phyloP scores from a whole-genome alignment of 495 filamentous ascomycete species.

The Penicillium paradoxum region DNA sequence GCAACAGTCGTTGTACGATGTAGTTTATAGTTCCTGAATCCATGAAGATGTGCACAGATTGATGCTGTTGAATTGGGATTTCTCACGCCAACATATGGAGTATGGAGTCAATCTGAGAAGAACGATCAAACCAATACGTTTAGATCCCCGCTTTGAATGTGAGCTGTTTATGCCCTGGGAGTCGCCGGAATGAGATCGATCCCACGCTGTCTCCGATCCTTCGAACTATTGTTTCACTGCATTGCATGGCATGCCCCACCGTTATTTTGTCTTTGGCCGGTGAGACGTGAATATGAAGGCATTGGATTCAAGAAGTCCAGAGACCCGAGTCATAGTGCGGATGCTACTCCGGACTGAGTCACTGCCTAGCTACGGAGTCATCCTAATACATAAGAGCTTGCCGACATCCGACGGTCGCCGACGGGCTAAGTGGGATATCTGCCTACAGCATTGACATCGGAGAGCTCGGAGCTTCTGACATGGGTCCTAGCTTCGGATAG shows the following conservation, averaged over 20 bases:
- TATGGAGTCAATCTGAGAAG: too few species aligned
- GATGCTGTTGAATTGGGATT: too few species aligned
- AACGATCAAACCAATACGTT: too few species aligned
- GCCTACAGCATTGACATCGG: neutral
- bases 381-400: neutral
- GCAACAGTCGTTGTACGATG: too few species aligned
- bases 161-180: neutral
- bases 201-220: neutral
- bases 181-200: neutral
- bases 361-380: neutral
- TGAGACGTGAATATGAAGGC: neutral
- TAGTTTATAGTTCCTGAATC: too few species aligned
- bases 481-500: too few species aligned
- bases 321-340: neutral
- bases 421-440: neutral
- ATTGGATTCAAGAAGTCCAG: neutral
- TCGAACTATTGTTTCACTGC: constrained; percentile 3
- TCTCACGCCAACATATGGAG: too few species aligned
- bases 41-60: too few species aligned
- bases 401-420: constrained; percentile 3
- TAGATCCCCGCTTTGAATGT: neutral
- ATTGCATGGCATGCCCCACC: neutral
- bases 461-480: neutral
- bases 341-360: neutral
- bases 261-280: neutral